These are phyloP conservation scores for Mycena leptocephala DNA, from an alignment of 768 basidiomycete species.

Conservation along the genomic window DNA sequence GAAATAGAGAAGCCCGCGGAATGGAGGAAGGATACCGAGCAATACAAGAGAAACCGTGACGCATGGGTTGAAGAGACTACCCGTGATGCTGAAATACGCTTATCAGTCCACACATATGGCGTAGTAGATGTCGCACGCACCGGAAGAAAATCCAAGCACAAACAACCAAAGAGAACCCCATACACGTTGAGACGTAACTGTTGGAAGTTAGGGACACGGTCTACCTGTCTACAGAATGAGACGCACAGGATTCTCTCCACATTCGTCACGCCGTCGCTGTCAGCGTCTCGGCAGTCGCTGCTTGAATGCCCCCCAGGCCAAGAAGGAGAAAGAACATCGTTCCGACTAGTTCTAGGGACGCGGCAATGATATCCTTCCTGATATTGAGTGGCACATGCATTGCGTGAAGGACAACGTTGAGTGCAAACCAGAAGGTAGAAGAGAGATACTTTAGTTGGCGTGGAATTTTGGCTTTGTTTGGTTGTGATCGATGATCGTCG, in stretches of 20 bases:
- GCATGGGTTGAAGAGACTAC: constrained; percentile 79
- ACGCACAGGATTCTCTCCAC: constrained; percentile 57
- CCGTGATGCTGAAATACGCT: constrained; percentile 53
- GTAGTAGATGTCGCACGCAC: constrained; percentile 10
- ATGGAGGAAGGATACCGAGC: constrained; percentile 67
- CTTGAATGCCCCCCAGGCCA: constrained; percentile 77
- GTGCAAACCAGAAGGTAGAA: background rate
- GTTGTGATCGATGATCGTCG: background rate
- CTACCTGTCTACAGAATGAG: too few relatives aligned
- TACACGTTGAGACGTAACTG: constrained; percentile 69
- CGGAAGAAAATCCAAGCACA: constrained; percentile 81
- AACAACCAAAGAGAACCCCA: constrained; percentile 75
- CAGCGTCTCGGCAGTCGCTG: constrained; percentile 55
- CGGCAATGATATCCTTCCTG: constrained; percentile 62
- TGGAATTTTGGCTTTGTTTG: constrained; percentile 29
- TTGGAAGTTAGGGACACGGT: too few relatives aligned
- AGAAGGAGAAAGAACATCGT: constrained; percentile 77
- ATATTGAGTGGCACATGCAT: constrained; percentile 29
- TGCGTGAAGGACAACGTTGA: background rate
- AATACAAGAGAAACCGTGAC: constrained; percentile 74
- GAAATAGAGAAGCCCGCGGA: constrained; percentile 72
- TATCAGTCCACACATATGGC: background rate
- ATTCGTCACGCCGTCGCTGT: background rate
- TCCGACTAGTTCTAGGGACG: constrained; percentile 72
- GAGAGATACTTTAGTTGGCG: background rate